Conservation (phyloP, 768 basidiomycete genomes). For the Suillus decipiens region DNA sequence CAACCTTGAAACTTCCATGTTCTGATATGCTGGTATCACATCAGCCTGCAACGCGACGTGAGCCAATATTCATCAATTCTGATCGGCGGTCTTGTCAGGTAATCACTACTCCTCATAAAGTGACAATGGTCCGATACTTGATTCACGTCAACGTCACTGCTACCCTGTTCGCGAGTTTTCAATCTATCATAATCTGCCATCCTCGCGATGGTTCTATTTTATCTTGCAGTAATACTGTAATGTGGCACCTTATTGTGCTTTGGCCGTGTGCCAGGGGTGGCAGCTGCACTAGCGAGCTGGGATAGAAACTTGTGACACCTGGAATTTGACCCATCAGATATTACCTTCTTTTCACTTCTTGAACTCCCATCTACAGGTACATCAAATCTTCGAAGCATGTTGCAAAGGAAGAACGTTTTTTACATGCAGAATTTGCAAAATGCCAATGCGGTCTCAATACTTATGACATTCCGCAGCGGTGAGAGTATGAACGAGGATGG, state of each 20-base stretch:
- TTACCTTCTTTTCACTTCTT: slow-evolving; percentile 1
- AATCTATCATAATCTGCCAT: slow-evolving; percentile 1
- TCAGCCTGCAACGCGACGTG: background rate
- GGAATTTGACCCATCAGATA: background rate
- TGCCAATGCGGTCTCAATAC: background rate
- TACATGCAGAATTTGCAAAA: slow-evolving; percentile 2
- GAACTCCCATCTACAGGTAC: background rate
- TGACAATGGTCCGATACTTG: background rate
- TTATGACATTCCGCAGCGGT: background rate
- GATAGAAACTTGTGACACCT: background rate
- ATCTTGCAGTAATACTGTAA: background rate
- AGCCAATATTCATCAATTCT: background rate
- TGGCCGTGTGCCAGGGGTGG: background rate
- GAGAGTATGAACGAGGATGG: background rate
- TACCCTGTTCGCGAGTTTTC: slow-evolving; percentile 3
- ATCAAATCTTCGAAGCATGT: background rate
- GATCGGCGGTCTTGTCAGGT: background rate
- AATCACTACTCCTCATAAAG: background rate
- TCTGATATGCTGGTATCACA: background rate
- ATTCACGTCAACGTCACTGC: background rate
- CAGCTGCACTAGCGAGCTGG: background rate
- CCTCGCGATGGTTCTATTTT: background rate
- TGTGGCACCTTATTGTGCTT: background rate
- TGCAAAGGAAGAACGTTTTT: background rate
- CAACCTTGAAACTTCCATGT: no score